Conservation (phyloP, 148 eudicot genomes). For the Cornus suecica region DNA sequence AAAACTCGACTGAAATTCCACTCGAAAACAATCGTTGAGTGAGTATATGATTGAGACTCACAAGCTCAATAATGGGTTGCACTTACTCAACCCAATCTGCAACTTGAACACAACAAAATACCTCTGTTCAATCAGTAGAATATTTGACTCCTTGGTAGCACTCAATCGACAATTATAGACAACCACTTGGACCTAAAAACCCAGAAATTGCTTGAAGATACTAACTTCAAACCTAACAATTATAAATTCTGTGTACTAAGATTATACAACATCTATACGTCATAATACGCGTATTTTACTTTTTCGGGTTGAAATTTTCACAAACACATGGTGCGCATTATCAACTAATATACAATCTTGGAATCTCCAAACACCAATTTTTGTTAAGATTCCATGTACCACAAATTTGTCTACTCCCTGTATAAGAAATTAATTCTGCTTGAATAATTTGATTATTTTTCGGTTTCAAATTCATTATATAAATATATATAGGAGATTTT, state of each 20-base stretch:
- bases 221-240: constrained; percentile 5
- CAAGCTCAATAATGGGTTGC: not conserved
- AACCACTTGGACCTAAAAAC: not conserved
- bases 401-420: not conserved
- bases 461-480: not conserved
- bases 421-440: not conserved
- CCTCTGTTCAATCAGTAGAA: too few species aligned
- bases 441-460: not conserved
- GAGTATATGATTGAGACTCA: not conserved
- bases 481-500: not conserved
- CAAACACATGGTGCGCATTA: constrained; percentile 23
- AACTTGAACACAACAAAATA: not conserved
- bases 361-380: constrained; percentile 16
- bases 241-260: not conserved
- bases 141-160: too few species aligned
- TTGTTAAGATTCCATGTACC: constrained; percentile 21
- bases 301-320: not conserved
- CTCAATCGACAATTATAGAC: too few species aligned
- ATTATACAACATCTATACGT: not conserved
- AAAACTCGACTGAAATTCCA: not conserved
- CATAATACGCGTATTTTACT: constrained; percentile 4
- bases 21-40: not conserved
- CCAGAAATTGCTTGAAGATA: not conserved
- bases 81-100: not conserved
- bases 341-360: constrained; percentile 1